Evolutionary conservation across 768 basidiomycete species (phyloP), one percentile per base, ranked within the genome.

Genomic region (Suillus americanus): DNA sequence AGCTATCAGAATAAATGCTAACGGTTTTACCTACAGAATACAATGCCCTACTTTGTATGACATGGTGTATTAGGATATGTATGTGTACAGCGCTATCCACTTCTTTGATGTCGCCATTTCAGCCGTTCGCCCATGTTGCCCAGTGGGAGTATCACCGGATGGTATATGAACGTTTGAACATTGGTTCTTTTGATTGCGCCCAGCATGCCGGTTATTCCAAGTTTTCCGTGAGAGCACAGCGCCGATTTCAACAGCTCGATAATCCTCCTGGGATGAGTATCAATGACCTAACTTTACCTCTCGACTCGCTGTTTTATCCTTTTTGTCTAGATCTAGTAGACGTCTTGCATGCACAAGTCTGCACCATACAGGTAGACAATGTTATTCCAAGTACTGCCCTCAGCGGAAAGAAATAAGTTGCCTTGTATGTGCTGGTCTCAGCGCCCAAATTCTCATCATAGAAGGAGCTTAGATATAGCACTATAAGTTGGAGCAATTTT

Each of bases 31-130:
- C 64, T 54, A n/a, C 68, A 86, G 85, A 83, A 75, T 53, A 81
- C 81, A 60, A 85, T 87, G 78, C 82, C 81, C 23, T 85, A 85
- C 73, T 85, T 85, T 73, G 83, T 85, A 51, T 85, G 73, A 72
- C 60, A 30, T 25, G 5, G 30, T 40, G 37, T 57, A 40, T 57
- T 40, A 57, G 51, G 13, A 61, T 10, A 60, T 61, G 46, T 60
- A 59, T 46, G 60, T 45, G 28, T 61, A 57, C 56, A 40, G 37
- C 56, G 38, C 38, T 25, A 57, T 57, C 12, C 37, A 25, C 23
- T 57, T 57, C 14, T 25, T 57, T 38, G 37, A 40, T 28, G 10
- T 57, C 16, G 16, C 25, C 16, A 10, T 57, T 40, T 28, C 18
- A 57, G 38, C 28, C 12, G 25, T 12, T 40, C 38, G 23, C 3